These are phyloP conservation scores for Quercus rubra DNA, from an alignment of 306 rosid species.

Conservation along the genomic window DNA sequence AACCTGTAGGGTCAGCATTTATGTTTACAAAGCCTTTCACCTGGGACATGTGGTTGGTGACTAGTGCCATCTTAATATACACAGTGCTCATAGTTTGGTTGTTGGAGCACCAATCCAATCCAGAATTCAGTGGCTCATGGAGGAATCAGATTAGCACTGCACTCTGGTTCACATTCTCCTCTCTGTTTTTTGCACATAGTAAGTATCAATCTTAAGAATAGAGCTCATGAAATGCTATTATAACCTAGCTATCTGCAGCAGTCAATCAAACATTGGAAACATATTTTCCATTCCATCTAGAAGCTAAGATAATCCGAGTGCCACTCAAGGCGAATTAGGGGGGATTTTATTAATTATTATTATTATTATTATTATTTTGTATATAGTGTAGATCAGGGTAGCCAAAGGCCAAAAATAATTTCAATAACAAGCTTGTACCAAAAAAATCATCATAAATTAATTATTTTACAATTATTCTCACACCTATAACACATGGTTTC, in stretches of 20 bases:
- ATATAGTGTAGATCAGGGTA: too few relatives aligned
- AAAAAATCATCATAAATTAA: too few relatives aligned
- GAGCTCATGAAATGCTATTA: not conserved
- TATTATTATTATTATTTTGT: too few relatives aligned
- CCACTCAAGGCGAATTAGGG: too few relatives aligned
- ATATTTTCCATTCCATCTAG: too few relatives aligned
- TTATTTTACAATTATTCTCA: too few relatives aligned
- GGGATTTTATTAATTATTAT: too few relatives aligned
- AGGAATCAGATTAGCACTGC: conserved; percentile 54
- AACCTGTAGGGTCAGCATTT: conserved; percentile 35
- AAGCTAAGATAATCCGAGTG: too few relatives aligned
- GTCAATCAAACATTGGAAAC: too few relatives aligned
- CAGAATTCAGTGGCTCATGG: conserved; percentile 53
- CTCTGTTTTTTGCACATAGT: conserved; percentile 79
- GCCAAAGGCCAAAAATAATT: too few relatives aligned
- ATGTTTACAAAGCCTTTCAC: conserved; percentile 69
- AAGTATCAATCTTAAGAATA: conserved; percentile 16
- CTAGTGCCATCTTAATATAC: conserved; percentile 41
- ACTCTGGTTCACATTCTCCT: conserved; percentile 61
- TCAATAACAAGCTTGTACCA: too few relatives aligned
- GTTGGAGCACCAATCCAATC: conserved; percentile 50
- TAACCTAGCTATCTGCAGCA: too few relatives aligned
- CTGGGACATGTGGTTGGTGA: conserved; percentile 65
- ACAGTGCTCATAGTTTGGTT: conserved; percentile 55
- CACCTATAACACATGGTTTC: not conserved